A percentile compares a stretch with the other conserved stretches of the same genome.
Conservation (phyloP, 805 yeast species). For the Komagataella pseudopastoris region DNA sequence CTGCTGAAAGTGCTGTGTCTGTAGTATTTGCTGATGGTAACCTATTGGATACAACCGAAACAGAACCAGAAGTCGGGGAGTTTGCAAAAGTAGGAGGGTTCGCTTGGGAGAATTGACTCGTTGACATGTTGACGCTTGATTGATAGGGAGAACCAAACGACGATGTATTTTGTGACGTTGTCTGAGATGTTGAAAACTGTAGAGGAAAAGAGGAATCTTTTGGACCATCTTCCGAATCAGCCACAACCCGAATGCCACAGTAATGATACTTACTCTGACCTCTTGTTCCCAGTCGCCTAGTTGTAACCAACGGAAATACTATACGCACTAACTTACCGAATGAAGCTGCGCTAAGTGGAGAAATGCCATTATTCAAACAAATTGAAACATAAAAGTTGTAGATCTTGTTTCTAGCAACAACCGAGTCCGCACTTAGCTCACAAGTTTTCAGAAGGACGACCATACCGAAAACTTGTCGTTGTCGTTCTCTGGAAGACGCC, state of each 20-base stretch:
- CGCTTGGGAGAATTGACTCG: neutral
- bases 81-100: neutral
- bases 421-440: constrained; percentile 31
- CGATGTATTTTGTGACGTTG: neutral
- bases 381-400: constrained; percentile 50
- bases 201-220: neutral
- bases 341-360: constrained; percentile 63
- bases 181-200: neutral
- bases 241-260: constrained; percentile 49
- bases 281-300: constrained; percentile 70
- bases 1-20: neutral
- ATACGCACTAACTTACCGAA: constrained; percentile 64
- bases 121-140: neutral
- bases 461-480: constrained; percentile 70
- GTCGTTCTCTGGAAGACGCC: constrained; percentile 29
- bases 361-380: constrained; percentile 37
- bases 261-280: constrained; percentile 80
- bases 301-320: constrained; percentile 51
- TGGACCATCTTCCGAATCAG: constrained; percentile 14
- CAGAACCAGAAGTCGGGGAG: neutral
- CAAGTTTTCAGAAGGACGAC: constrained; percentile 66
- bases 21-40: neutral
- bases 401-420: constrained; percentile 53
- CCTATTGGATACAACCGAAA: neutral
- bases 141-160: neutral